Percentiles rank a stretch among this genome's conserved stretches.
Evolutionary conservation across 305 asterid species (phyloP).

Genomic region (Fraxinus ornus): DNA sequence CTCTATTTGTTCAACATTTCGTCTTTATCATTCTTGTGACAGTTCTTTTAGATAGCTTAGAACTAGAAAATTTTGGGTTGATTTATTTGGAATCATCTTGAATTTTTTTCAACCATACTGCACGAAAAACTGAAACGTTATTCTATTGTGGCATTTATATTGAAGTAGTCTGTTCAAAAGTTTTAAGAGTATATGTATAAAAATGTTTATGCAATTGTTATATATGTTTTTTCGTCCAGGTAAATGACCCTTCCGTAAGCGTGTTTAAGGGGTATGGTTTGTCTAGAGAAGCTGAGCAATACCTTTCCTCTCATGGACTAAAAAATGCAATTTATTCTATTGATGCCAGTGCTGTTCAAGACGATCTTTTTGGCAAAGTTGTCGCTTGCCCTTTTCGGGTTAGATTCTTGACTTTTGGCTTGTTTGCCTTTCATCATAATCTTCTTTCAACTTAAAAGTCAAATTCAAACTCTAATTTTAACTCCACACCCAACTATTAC

Average conservation of each 20-base stretch:
- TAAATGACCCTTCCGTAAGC: constrained; percentile 55
- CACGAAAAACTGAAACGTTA: not conserved
- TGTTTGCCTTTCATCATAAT: not conserved
- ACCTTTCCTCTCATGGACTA: constrained; percentile 80
- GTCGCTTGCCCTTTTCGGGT: constrained; percentile 84
- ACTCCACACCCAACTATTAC: not conserved
- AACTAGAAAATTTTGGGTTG: not conserved
- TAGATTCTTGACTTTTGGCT: constrained; percentile 29
- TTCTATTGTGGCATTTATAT: not conserved
- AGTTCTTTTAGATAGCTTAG: not conserved
- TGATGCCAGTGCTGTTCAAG: constrained; percentile 54
- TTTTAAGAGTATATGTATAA: not conserved
- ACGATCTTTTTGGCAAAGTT: constrained; percentile 79
- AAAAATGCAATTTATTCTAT: constrained; percentile 70
- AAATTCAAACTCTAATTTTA: not conserved
- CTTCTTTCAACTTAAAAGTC: not conserved
- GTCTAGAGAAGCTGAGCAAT: constrained; percentile 74
- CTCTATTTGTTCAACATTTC: not conserved
- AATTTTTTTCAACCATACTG: not conserved
- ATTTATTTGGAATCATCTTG: not conserved
- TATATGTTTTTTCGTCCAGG: constrained; percentile 39
- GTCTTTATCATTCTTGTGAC: not conserved
- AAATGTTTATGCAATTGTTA: constrained; percentile 7
- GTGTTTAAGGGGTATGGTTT: constrained; percentile 80
- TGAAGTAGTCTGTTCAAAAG: constrained; percentile 1